These are phyloP conservation scores for Cnidoscolus chayamansa DNA, from an alignment of 441 rosid genomes.

Conservation along the genomic window DNA sequence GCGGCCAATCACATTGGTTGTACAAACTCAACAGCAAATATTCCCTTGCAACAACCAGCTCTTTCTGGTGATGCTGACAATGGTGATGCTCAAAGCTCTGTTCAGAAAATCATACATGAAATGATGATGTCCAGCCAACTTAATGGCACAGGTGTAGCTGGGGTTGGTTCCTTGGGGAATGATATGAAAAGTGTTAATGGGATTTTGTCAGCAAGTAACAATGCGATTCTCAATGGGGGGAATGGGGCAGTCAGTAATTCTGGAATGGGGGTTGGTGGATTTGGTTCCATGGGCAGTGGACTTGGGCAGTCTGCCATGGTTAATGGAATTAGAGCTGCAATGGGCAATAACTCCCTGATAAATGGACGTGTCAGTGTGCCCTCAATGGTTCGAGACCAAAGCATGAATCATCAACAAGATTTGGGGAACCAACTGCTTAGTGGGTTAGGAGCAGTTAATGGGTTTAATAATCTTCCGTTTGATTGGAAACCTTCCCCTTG, in stretches of 20 bases:
- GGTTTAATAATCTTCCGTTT: constrained; percentile 72
- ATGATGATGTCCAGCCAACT: constrained; percentile 71
- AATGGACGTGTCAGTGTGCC: constrained; percentile 68
- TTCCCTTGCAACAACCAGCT: constrained; percentile 55
- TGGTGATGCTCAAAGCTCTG: constrained; percentile 67
- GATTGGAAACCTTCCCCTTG: constrained; percentile 80
- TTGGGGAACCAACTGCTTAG: constrained; percentile 68
- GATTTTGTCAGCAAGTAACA: constrained; percentile 44
- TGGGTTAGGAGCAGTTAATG: constrained; percentile 77
- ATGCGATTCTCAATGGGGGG: constrained; percentile 41
- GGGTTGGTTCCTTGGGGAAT: constrained; percentile 51
- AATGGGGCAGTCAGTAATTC: constrained; percentile 48
- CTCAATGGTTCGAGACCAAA: constrained; percentile 56
- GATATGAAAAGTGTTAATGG: constrained; percentile 62
- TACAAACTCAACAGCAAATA: constrained; percentile 57
- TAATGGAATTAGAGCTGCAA: constrained; percentile 63
- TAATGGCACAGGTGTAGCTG: constrained; percentile 55
- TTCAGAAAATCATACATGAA: constrained; percentile 77
- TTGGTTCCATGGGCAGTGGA: constrained; percentile 53
- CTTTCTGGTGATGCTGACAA: constrained; percentile 60
- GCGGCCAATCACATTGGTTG: constrained; percentile 55
- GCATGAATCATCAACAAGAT: constrained; percentile 59
- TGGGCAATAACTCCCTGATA: constrained; percentile 54
- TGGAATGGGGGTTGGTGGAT: constrained; percentile 56
- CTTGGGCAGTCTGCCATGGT: constrained; percentile 57